Evolutionary conservation across 176 grass and related monocot species (phyloP).

Genomic region (Thinopyrum elongatum): DNA sequence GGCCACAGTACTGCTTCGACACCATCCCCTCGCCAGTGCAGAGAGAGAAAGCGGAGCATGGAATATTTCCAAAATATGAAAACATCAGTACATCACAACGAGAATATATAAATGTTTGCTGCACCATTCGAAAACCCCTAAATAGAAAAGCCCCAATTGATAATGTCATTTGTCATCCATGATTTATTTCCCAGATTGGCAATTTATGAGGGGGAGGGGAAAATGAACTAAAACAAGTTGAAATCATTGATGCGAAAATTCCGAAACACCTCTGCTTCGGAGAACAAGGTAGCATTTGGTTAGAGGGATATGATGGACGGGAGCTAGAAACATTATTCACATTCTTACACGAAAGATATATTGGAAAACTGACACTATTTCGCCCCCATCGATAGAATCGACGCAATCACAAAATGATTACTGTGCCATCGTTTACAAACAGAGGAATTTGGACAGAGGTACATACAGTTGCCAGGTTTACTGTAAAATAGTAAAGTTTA

Average conservation of each 20-base stretch:
- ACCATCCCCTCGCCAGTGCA: too few species aligned
- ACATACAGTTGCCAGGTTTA: slow-evolving; percentile 29
- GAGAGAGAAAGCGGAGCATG: too few species aligned
- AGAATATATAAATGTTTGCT: not conserved
- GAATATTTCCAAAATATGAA: not conserved
- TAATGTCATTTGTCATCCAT: not conserved
- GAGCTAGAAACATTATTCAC: not conserved
- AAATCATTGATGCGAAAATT: not conserved
- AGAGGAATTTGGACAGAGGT: slow-evolving; percentile 17
- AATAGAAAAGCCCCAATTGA: not conserved
- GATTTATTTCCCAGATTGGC: not conserved
- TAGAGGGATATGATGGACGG: not conserved
- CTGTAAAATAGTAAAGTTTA: slow-evolving; percentile 27
- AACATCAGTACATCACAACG: not conserved
- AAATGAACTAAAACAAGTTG: not conserved
- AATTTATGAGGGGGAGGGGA: not conserved
- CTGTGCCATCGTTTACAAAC: not conserved
- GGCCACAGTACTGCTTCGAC: too few species aligned
- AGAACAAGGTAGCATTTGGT: not conserved
- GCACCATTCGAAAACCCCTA: not conserved
- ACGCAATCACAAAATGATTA: slow-evolving; percentile 20
- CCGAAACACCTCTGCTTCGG: not conserved
- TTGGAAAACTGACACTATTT: slow-evolving; percentile 5
- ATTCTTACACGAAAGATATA: not conserved
- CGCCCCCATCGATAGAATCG: not conserved